These are phyloP conservation scores for Patellifolia procumbens DNA, from an alignment of 179 eudicot genomes.

Conservation along the genomic window DNA sequence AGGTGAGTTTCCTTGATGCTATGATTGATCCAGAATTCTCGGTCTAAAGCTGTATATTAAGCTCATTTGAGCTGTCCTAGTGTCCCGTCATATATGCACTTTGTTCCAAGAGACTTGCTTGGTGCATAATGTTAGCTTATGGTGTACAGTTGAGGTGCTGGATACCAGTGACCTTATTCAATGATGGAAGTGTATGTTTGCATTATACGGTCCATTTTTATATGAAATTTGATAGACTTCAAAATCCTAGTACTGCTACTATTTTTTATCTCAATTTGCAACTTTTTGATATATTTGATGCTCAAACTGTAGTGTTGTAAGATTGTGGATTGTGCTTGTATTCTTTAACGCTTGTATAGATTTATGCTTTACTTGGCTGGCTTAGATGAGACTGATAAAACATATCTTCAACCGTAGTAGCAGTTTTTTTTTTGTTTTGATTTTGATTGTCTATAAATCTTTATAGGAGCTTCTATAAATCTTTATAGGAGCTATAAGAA, in stretches of 20 bases:
- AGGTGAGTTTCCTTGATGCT: background rate
- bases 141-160: background rate
- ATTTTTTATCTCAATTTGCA: background rate
- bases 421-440: too few relatives aligned
- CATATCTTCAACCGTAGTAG: too few relatives aligned
- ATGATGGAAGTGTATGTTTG: background rate
- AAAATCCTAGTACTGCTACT: background rate
- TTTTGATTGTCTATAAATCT: too few relatives aligned
- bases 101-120: background rate
- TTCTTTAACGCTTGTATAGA: too few relatives aligned
- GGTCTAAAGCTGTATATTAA: background rate
- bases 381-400: too few relatives aligned
- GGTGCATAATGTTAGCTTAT: background rate
- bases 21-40: background rate
- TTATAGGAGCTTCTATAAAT: too few relatives aligned
- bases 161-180: background rate
- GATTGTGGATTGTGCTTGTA: too few relatives aligned
- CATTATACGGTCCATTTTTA: background rate
- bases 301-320: background rate
- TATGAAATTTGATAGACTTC: background rate
- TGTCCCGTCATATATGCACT: background rate
- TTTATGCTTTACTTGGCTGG: too few relatives aligned
- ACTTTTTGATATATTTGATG: background rate
- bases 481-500: background rate
- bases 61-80: background rate